Evolutionary conservation across 2,329 filamentous ascomycete species (phyloP).

Genomic region (Diaporthe sp.): DNA sequence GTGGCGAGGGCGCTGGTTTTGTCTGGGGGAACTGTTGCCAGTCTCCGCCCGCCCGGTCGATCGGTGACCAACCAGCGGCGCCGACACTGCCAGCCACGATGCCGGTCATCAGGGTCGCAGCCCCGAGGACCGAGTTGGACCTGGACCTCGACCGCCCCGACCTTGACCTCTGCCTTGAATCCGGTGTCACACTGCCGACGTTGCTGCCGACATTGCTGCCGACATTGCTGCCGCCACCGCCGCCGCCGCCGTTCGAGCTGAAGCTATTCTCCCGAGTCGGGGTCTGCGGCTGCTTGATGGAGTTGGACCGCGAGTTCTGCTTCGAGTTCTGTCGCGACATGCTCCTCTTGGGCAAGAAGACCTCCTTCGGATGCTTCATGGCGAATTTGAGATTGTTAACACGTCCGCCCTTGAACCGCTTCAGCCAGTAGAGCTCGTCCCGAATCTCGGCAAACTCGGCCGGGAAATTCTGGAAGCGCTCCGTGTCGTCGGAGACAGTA

Average conservation of each 20-base stretch:
- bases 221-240: slow-evolving; percentile 43
- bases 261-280: slow-evolving; percentile 70
- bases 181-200: slow-evolving; percentile 57
- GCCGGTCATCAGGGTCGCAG: slow-evolving; percentile 85
- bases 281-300: slow-evolving; percentile 71
- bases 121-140: slow-evolving; percentile 78
- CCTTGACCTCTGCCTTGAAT: slow-evolving; percentile 74
- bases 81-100: slow-evolving; percentile 80
- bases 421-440: slow-evolving; percentile 84
- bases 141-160: slow-evolving; percentile 70
- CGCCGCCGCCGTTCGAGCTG: slow-evolving; percentile 58
- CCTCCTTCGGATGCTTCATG: slow-evolving; percentile 80
- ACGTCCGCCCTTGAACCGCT: slow-evolving; percentile 83
- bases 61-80: slow-evolving; percentile 81
- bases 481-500: slow-evolving; percentile 75
- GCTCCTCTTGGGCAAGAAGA: slow-evolving; percentile 72
- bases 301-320: slow-evolving; percentile 74
- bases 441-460: slow-evolving; percentile 80
- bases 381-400: slow-evolving; percentile 85
- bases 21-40: slow-evolving; percentile 49
- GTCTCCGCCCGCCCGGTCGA: slow-evolving; percentile 61
- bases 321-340: slow-evolving; percentile 68
- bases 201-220: slow-evolving; percentile 11
- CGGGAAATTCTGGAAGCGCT: slow-evolving; percentile 75
- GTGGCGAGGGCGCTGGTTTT: slow-evolving; percentile 34